Base-by-base conservation (phyloP, 75 land plant species). In the Ceratopteris richardii region DNA sequence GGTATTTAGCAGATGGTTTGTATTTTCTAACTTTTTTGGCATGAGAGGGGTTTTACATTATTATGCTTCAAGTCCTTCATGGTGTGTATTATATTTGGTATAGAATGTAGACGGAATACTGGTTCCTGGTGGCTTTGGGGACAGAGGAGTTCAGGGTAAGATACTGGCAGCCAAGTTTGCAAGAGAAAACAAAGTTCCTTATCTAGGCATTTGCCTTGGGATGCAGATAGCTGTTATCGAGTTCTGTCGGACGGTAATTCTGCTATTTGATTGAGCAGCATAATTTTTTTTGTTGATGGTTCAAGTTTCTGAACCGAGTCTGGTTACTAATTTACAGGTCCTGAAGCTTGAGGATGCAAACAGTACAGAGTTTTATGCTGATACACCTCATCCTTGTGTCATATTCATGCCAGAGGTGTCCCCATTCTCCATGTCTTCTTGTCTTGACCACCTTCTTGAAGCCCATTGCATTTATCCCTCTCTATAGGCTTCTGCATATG, bases 381-480 rank as follows among this genome's bases (percentile, higher is more conserved):
- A 76, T 17, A 82, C 90, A 46, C 82, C 82, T 6, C 50, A 88
- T 62, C 87, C 80, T 42, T 85, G 87, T 67, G 86, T 93, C 7
- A 79, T 93, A 37, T 93, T 73, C 66, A 93, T 93, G 98, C 98
- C 98, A 31, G 98, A 93, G 90, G 98, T 88, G 67, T n/a, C n/a
- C n/a, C n/a, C n/a, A n/a, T n/a, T n/a, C n/a, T n/a, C n/a, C n/a
- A n/a, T n/a, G n/a, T n/a, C n/a, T n/a, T n/a, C n/a, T n/a, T n/a
- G n/a, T n/a, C n/a, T n/a, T n/a, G n/a, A n/a, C n/a, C n/a, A n/a
- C n/a, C n/a, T n/a, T n/a, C n/a, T n/a, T n/a, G n/a, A n/a, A n/a
- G n/a, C n/a, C n/a, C n/a, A n/a, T n/a, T n/a, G n/a, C n/a, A n/a
- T n/a, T n/a, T n/a, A n/a, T n/a, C n/a, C n/a, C n/a, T n/a, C n/a